A percentile compares a stretch with the other conserved stretches of the same genome.
Conservation (phyloP, 495 filamentous ascomycete species). For the Tuber brumale region DNA sequence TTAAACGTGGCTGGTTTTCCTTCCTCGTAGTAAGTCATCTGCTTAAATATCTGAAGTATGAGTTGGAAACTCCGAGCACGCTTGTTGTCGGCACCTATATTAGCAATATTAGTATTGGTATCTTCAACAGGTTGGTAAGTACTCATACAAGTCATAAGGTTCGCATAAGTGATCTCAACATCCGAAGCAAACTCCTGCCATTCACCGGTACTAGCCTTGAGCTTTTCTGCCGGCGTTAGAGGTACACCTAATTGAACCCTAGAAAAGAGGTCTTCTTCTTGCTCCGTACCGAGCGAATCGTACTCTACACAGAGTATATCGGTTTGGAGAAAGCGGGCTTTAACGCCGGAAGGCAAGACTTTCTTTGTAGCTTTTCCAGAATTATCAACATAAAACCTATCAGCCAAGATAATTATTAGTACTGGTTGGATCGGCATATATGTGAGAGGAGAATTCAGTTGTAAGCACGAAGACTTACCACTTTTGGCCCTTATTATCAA, state of each 20-base stretch:
- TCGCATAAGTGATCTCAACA: conserved; percentile 45
- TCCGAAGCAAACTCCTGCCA: conserved; percentile 47
- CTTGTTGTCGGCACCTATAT: conserved; percentile 39
- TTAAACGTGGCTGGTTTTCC: conserved; percentile 22
- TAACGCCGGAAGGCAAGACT: conserved; percentile 38
- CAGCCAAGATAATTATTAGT: neutral
- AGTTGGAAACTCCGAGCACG: conserved; percentile 44
- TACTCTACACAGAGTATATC: conserved; percentile 48
- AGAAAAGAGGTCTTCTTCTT: conserved; percentile 50
- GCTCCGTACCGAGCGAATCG: conserved; percentile 41
- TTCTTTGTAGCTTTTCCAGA: conserved; percentile 17
- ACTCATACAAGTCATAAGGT: conserved; percentile 42
- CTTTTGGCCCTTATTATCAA: conserved; percentile 41
- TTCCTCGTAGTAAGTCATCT: conserved; percentile 26
- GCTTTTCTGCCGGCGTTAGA: conserved; percentile 49
- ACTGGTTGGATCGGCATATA: neutral
- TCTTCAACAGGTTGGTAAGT: neutral
- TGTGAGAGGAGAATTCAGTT: neutral
- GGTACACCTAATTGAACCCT: conserved; percentile 48
- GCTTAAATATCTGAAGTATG: conserved; percentile 37
- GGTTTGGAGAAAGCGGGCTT: conserved; percentile 42
- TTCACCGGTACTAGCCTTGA: conserved; percentile 46
- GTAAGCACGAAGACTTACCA: conserved; percentile 30
- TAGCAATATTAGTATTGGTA: conserved; percentile 19
- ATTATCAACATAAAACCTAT: conserved; percentile 31